Evolutionary conservation across 2,329 filamentous ascomycete species (phyloP).

Genomic region (Penicillium oxalicum): DNA sequence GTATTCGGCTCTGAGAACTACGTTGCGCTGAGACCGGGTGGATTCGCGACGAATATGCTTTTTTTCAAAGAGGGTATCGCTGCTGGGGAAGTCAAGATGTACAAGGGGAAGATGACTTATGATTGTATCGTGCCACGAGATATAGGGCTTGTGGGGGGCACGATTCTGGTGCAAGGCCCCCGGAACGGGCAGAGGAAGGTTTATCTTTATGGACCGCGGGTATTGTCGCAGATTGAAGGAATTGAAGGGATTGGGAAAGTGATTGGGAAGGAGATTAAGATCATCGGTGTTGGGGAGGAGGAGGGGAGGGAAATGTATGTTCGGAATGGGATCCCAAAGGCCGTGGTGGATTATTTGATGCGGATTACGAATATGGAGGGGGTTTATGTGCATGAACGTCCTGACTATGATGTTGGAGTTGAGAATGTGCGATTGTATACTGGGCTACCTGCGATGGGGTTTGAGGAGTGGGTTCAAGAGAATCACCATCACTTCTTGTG

Average conservation of each 20-base stretch:
- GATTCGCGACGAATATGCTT: slow-evolving; percentile 42
- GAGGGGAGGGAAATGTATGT: slow-evolving; percentile 18
- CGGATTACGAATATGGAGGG: no score
- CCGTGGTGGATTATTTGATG: not conserved
- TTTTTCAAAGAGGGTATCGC: slow-evolving; percentile 25
- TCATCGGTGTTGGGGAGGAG: slow-evolving; percentile 10
- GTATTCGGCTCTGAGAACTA: slow-evolving; percentile 36
- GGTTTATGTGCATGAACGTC: no score
- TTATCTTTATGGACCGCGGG: slow-evolving; percentile 35
- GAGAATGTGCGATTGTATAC: no score
- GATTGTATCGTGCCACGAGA: slow-evolving; percentile 42
- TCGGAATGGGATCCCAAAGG: slow-evolving; percentile 1
- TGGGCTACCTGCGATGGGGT: no score
- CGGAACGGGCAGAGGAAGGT: slow-evolving; percentile 20
- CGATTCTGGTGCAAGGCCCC: slow-evolving; percentile 33
- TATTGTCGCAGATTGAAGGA: slow-evolving; percentile 26
- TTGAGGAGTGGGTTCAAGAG: no score
- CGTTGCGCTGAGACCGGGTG: slow-evolving; percentile 39
- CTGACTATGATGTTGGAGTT: no score
- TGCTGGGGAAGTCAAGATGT: slow-evolving; percentile 29
- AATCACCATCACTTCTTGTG: no score
- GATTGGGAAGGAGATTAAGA: slow-evolving; percentile 30
- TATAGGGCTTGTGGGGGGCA: slow-evolving; percentile 42
- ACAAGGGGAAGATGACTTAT: slow-evolving; percentile 23
- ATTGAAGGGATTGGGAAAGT: slow-evolving; percentile 26